These are phyloP conservation scores for Penicillium tannophilum DNA, from an alignment of 495 filamentous ascomycete species.

Conservation along the genomic window DNA sequence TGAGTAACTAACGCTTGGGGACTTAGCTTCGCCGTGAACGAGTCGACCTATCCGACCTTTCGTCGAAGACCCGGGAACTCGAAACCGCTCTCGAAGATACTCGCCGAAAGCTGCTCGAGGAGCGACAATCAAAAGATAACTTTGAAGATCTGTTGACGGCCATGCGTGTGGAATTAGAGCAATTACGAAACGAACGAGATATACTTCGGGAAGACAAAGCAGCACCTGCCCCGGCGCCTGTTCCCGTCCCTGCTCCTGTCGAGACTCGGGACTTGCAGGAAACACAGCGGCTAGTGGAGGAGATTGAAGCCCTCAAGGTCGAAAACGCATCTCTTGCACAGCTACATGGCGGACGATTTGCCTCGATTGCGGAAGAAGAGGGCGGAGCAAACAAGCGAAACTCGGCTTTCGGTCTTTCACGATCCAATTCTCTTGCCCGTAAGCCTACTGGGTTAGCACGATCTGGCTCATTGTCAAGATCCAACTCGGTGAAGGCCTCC, in stretches of 20 bases:
- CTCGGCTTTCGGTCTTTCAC: slow-evolving; percentile 51
- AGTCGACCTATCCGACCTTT: slow-evolving; percentile 43
- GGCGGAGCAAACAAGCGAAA: slow-evolving; percentile 30
- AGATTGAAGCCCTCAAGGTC: slow-evolving; percentile 64
- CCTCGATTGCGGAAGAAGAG: slow-evolving; percentile 66
- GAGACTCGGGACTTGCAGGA: slow-evolving; percentile 38
- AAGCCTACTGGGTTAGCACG: slow-evolving; percentile 45
- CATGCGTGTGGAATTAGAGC: slow-evolving; percentile 78
- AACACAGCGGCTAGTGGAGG: slow-evolving; percentile 64
- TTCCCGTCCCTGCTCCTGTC: not conserved
- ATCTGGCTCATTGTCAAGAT: slow-evolving; percentile 49
- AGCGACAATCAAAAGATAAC: slow-evolving; percentile 86
- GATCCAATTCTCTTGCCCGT: slow-evolving; percentile 65
- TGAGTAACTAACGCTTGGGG: slow-evolving; percentile 1
- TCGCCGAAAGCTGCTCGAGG: slow-evolving; percentile 78
- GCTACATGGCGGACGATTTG: slow-evolving; percentile 54
- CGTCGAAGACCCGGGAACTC: slow-evolving; percentile 62
- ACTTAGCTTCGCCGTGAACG: slow-evolving; percentile 50
- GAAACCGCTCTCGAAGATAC: slow-evolving; percentile 79
- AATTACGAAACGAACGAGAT: slow-evolving; percentile 84
- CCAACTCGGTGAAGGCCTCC: slow-evolving; percentile 59
- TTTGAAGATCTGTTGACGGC: slow-evolving; percentile 89
- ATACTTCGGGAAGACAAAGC: slow-evolving; percentile 86
- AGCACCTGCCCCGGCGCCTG: slow-evolving; percentile 54
- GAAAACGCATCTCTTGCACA: slow-evolving; percentile 56